Evolutionary conservation across 352 stramenopile species (phyloP), one percentile per base, ranked within the genome.

Genomic region (Phytophthora sansomeana): DNA sequence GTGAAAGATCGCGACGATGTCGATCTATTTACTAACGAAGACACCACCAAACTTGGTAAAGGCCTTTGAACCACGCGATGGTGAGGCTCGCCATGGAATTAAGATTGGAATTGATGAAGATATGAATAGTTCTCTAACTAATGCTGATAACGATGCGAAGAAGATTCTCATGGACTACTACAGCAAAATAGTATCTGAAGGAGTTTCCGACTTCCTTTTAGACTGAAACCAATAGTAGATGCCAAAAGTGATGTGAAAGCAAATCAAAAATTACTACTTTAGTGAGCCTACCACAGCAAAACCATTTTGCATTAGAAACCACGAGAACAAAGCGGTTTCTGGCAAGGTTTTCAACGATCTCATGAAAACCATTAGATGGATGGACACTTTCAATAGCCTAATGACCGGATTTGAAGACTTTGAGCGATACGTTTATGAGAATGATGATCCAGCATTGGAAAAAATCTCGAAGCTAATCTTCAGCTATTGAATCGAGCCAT

Each of bases 371-470:
- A n/a, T n/a, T n/a, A n/a, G n/a, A n/a, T n/a, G n/a, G n/a, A n/a
- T n/a, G n/a, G n/a, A n/a, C n/a, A n/a, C n/a, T n/a, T n/a, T n/a
- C n/a, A n/a, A n/a, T n/a, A n/a, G n/a, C n/a, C n/a, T n/a, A n/a
- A n/a, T n/a, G n/a, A n/a, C 29, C n/a, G 13, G 55, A 10, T 42
- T 63, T 56, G 55, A 63, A 8, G 43, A 63, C 50, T 47, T 55
- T 19, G 42, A 62, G 38, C 53, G 30, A 47, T 54, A 63, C 48
- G 19, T 63, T 10, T 47, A 55, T 1, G 43, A 63, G 5, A 16
- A 14, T 41, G 30, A 54, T 11, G 38, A 63, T 54, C 55, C 53
- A 21, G 36, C 30, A 44, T 52, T 60, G 41, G 9, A 28, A 60
- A 52, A 26, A 54, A 54, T 42, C 29, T 54, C 8, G 28, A 54